Evolutionary conservation across 306 rosid genomes (phyloP).

Genomic region (Cercis canadensis): DNA sequence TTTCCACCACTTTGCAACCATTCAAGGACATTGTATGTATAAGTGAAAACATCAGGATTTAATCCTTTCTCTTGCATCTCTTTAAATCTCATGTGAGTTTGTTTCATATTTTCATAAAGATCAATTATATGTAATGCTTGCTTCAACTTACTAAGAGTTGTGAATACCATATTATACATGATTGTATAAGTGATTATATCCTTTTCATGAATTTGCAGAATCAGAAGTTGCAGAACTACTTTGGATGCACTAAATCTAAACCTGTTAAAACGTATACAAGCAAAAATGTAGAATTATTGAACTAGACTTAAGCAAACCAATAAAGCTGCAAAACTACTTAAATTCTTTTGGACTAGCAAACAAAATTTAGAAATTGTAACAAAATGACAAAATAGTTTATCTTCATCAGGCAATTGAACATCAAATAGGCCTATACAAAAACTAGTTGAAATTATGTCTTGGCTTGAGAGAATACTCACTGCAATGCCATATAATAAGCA

Average conservation of each 20-base stretch:
- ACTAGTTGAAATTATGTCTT: no score
- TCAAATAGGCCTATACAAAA: no score
- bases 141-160: slow-evolving; percentile 75
- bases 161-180: slow-evolving; percentile 83
- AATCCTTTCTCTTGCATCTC: slow-evolving; percentile 94
- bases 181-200: slow-evolving; percentile 68
- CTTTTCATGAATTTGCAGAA: slow-evolving; percentile 85
- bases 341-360: no score
- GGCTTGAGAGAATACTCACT: not conserved
- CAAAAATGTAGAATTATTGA: no score
- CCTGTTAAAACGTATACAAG: no score
- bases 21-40: slow-evolving; percentile 86
- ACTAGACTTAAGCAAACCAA: no score
- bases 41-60: slow-evolving; percentile 89
- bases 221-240: no score
- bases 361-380: no score
- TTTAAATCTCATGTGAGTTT: slow-evolving; percentile 88
- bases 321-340: no score
- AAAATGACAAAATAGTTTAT: no score
- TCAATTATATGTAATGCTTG: slow-evolving; percentile 70
- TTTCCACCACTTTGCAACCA: slow-evolving; percentile 81
- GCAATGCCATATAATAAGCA: not conserved
- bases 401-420: no score
- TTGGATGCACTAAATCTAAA: no score
- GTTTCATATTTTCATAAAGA: slow-evolving; percentile 84